Conservation (phyloP, 129 eudicot species). For the Dittrichia graveolens region DNA sequence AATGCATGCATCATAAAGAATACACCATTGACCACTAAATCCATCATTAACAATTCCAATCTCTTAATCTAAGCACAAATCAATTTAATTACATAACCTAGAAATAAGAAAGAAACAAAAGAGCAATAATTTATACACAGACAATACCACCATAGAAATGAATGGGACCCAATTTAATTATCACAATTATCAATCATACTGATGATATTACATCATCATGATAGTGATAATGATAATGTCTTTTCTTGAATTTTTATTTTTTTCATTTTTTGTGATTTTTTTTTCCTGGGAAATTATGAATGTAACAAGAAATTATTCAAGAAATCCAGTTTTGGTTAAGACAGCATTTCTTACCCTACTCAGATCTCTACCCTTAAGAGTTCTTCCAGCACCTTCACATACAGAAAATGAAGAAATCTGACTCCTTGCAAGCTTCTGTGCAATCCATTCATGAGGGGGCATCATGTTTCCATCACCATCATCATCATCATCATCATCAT, state of each 20-base stretch:
- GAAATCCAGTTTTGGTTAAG: slow-evolving; percentile 75
- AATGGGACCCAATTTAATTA: slow-evolving; percentile 46
- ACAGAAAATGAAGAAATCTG: slow-evolving; percentile 80
- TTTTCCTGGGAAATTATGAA: slow-evolving; percentile 26
- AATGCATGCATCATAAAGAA: slow-evolving; percentile 31
- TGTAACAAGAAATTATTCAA: slow-evolving; percentile 44
- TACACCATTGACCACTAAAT: slow-evolving; percentile 15
- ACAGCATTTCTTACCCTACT: slow-evolving; percentile 86
- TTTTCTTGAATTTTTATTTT: slow-evolving; percentile 5
- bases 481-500: slow-evolving; percentile 44
- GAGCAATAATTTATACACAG: slow-evolving; percentile 36
- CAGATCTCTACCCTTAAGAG: slow-evolving; percentile 87
- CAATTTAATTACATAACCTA: slow-evolving; percentile 26
- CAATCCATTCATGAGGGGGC: slow-evolving; percentile 94
- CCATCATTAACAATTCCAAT: slow-evolving; percentile 31
- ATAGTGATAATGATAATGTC: slow-evolving; percentile 31
- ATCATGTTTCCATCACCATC: slow-evolving; percentile 42
- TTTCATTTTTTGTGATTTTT: neutral
- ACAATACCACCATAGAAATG: slow-evolving; percentile 34
- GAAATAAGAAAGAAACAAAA: slow-evolving; percentile 27
- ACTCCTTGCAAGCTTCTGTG: slow-evolving; percentile 66
- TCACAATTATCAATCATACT: slow-evolving; percentile 44
- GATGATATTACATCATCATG: slow-evolving; percentile 45
- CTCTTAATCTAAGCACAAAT: slow-evolving; percentile 23
- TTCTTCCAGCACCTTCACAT: slow-evolving; percentile 93